phyloP scores from a whole-genome alignment of 805 yeast genomes.

The Candida michaelii region DNA sequence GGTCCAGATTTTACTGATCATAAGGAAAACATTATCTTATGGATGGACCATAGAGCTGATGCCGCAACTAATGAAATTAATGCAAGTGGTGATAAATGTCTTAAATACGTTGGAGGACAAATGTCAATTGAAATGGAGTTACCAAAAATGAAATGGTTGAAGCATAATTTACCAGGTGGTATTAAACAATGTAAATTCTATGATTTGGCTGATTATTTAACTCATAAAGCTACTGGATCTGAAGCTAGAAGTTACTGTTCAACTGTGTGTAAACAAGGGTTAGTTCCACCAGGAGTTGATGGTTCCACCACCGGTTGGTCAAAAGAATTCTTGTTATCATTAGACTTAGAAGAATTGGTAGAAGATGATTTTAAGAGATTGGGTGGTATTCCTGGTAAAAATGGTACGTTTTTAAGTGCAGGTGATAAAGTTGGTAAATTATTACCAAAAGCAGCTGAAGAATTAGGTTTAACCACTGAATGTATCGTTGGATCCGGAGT shows the following conservation, averaged over 20 bases:
- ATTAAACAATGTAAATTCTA: constrained; percentile 73
- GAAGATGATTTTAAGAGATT: constrained; percentile 73
- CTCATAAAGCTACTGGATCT: constrained; percentile 85
- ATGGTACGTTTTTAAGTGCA: constrained; percentile 77
- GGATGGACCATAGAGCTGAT: constrained; percentile 98
- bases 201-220: constrained; percentile 88
- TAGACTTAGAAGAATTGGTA: constrained; percentile 75
- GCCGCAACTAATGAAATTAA: constrained; percentile 79
- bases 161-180: constrained; percentile 70
- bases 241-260: constrained; percentile 90
- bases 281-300: constrained; percentile 90
- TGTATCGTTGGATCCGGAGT: constrained; percentile 94
- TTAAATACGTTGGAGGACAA: constrained; percentile 93
- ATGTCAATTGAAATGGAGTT: constrained; percentile 99
- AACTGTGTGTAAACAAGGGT: constrained; percentile 93
- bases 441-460: constrained; percentile 64
- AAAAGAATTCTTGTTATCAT: constrained; percentile 61
- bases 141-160: constrained; percentile 96
- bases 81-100: constrained; percentile 71
- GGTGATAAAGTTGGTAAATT: constrained; percentile 87
- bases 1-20: constrained; percentile 83
- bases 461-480: constrained; percentile 75
- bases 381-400: constrained; percentile 78
- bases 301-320: constrained; percentile 90
- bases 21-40: constrained; percentile 80